Evolutionary conservation across 257 asterid genomes (phyloP).

Genomic region (Salvia hispanica): DNA sequence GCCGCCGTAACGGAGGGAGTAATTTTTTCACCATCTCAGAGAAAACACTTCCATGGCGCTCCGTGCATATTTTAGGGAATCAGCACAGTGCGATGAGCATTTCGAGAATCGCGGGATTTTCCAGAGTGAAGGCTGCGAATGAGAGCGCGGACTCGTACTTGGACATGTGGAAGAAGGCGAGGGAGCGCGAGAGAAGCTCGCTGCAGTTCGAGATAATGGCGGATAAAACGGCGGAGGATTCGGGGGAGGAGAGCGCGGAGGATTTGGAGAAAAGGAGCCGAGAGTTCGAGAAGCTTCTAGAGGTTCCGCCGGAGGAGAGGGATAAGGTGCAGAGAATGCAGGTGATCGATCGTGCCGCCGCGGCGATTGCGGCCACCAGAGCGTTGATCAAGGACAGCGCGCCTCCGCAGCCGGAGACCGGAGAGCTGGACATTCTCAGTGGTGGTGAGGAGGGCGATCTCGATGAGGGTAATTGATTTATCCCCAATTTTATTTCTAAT

Average conservation of each 20-base stretch:
- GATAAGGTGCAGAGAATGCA: conserved; percentile 84
- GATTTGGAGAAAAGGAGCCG: conserved; percentile 58
- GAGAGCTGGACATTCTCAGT: conserved; percentile 25
- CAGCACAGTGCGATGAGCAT: conserved; percentile 14
- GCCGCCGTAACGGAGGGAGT: conserved; percentile 28
- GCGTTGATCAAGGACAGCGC: conserved; percentile 64
- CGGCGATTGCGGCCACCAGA: conserved; percentile 89
- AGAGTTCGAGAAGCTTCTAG: conserved; percentile 73
- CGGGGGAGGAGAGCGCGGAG: conserved; percentile 40
- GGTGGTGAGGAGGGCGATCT: conserved; percentile 35
- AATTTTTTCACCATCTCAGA: conserved; percentile 33
- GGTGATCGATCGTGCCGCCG: conserved; percentile 97
- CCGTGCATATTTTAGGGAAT: conserved; percentile 25
- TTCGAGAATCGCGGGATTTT: conserved; percentile 37
- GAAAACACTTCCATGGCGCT: conserved; percentile 11
- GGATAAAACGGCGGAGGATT: conserved; percentile 25
- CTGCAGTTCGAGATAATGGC: conserved; percentile 60
- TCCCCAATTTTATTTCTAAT: neutral
- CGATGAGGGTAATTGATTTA: conserved; percentile 43
- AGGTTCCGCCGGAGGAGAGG: conserved; percentile 70
- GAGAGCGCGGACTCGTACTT: conserved; percentile 64
- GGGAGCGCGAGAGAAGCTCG: conserved; percentile 66
- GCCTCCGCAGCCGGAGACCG: conserved; percentile 36
- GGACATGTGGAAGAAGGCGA: conserved; percentile 92
- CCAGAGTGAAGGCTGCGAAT: conserved; percentile 44